Conservation (phyloP, 2,329 filamentous ascomycete genomes). For the Pezicula rhizophila region DNA sequence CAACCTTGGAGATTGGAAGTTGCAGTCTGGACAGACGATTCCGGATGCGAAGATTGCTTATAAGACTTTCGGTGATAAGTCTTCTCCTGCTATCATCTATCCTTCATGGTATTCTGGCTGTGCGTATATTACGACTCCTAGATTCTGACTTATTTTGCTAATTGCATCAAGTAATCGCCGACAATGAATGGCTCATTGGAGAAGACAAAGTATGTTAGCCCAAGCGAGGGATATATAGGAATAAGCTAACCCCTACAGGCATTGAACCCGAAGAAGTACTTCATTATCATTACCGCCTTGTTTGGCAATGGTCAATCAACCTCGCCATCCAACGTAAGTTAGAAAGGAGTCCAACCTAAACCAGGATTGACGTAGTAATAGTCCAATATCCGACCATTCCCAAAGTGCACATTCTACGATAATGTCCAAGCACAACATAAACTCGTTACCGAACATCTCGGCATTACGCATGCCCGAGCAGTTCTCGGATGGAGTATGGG, state of each 20-base stretch:
- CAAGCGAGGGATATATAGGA: background rate
- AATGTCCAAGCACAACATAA: constrained; percentile 63
- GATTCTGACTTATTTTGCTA: constrained; percentile 2
- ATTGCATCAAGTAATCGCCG: constrained; percentile 45
- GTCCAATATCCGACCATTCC: constrained; percentile 50
- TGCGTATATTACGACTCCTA: constrained; percentile 24
- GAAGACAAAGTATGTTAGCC: constrained; percentile 9
- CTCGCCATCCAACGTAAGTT: constrained; percentile 52
- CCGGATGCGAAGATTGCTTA: constrained; percentile 65
- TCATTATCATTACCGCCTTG: constrained; percentile 62
- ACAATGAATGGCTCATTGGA: constrained; percentile 68
- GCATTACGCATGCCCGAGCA: constrained; percentile 52
- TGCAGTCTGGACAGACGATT: constrained; percentile 59
- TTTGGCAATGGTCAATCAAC: constrained; percentile 66
- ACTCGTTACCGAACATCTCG: constrained; percentile 58
- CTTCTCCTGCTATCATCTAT: constrained; percentile 63
- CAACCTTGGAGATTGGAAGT: constrained; percentile 57
- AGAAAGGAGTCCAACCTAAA: background rate
- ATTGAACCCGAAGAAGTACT: constrained; percentile 58
- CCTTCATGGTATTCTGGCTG: constrained; percentile 69
- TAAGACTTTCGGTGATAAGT: constrained; percentile 64
- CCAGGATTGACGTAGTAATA: background rate
- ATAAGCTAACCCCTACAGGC: constrained; percentile 28
- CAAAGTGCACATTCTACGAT: constrained; percentile 58
- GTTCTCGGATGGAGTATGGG: constrained; percentile 70